Conservation (phyloP, 1,284 basidiomycete genomes). For the Trichosporon ovoides region DNA sequence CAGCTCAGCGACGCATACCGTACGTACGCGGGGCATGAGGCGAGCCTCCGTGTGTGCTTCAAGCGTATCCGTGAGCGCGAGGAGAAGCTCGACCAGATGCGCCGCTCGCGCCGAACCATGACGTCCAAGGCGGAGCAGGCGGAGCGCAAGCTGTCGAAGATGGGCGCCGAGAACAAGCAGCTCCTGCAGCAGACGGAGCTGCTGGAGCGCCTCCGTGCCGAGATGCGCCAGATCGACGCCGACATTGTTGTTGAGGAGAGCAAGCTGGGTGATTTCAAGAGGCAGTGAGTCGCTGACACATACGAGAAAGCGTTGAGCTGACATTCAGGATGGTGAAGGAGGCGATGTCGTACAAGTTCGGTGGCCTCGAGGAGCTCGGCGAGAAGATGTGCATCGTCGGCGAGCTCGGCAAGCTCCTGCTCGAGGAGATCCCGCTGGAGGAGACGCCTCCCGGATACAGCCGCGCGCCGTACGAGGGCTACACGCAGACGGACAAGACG, state of each 20-base stretch:
- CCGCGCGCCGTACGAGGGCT: conserved; percentile 64
- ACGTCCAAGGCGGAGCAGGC: conserved; percentile 73
- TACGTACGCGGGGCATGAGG: conserved; percentile 68
- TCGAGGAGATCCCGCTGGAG: conserved; percentile 75
- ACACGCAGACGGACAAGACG: conserved; percentile 57
- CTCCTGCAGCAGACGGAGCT: conserved; percentile 67
- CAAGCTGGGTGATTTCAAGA: conserved; percentile 77
- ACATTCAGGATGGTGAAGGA: conserved; percentile 50
- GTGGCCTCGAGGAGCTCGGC: conserved; percentile 75
- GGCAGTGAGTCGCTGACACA: conserved; percentile 52
- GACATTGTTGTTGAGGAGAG: conserved; percentile 83
- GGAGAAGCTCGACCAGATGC: conserved; percentile 73
- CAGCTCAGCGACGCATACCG: conserved; percentile 66
- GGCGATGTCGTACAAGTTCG: conserved; percentile 81
- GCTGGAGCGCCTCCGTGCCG: conserved; percentile 66
- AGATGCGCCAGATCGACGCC: conserved; percentile 72
- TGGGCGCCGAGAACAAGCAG: conserved; percentile 87
- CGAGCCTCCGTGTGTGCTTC: conserved; percentile 59
- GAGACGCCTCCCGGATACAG: conserved; percentile 73
- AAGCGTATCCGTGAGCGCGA: conserved; percentile 69
- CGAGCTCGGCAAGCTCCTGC: conserved; percentile 71
- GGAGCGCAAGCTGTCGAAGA: conserved; percentile 83
- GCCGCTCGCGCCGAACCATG: conserved; percentile 63
- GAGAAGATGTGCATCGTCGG: conserved; percentile 82
- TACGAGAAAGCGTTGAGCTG: neutral